phyloP scores from a whole-genome alignment of 352 stramenopile genomes.

The Pythium volutum region DNA sequence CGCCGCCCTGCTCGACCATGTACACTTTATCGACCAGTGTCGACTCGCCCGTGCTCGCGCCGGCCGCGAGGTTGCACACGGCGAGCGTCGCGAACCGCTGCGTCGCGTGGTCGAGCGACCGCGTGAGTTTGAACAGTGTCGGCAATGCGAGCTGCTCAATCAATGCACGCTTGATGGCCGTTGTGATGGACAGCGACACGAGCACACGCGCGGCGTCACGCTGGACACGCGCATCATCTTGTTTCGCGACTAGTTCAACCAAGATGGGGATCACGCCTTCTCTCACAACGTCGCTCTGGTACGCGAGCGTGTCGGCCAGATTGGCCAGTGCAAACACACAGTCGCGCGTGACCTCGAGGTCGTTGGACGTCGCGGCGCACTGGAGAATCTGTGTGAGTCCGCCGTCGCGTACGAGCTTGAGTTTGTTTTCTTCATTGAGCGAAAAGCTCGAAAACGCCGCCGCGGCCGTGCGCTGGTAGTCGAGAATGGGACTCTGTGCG shows the following conservation, averaged over 20 bases:
- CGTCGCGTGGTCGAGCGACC: conserved; percentile 90
- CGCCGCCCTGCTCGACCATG: conserved; percentile 91
- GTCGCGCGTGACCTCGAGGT: conserved; percentile 91
- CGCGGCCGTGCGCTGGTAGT: conserved; percentile 92
- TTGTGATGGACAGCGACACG: conserved; percentile 88
- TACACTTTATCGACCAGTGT: conserved; percentile 67
- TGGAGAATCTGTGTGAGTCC: conserved; percentile 88
- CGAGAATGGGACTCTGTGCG: conserved; percentile 86
- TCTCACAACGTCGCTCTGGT: conserved; percentile 88
- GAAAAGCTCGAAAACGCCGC: conserved; percentile 91
- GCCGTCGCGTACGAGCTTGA: conserved; percentile 92
- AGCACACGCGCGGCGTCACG: conserved; percentile 91
- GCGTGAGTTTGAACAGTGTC: conserved; percentile 92
- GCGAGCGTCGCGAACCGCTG: conserved; percentile 94
- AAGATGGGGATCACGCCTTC: conserved; percentile 84
- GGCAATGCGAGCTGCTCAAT: conserved; percentile 78
- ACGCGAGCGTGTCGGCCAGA: conserved; percentile 86
- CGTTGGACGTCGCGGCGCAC: conserved; percentile 85
- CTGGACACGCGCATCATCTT: conserved; percentile 93
- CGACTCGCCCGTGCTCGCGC: conserved; percentile 25
- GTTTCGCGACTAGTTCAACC: conserved; percentile 59
- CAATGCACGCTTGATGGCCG: conserved; percentile 80
- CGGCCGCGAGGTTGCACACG: conserved; percentile 91
- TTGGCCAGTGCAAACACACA: conserved; percentile 95
- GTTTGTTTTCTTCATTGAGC: conserved; percentile 92